Conservation (phyloP, 352 stramenopile genomes). For the Phytophthora litchii region DNA sequence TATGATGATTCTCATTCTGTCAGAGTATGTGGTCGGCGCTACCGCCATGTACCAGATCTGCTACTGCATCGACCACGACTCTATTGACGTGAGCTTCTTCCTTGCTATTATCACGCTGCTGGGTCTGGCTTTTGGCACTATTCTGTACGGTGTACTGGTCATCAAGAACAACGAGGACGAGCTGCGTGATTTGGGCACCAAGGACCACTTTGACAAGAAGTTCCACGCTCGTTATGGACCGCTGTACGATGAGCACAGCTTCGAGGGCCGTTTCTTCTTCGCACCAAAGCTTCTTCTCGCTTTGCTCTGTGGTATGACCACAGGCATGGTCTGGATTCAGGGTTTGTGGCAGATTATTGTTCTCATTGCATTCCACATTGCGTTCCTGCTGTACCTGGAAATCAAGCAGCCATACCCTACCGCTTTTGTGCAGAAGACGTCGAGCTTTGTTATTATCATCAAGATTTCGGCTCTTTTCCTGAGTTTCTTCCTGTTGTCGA, state of each 20-base stretch:
- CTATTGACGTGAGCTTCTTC: constrained; percentile 63
- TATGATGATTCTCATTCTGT: constrained; percentile 87
- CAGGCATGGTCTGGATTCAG: constrained; percentile 77
- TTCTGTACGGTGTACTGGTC: constrained; percentile 77
- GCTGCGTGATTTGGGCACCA: constrained; percentile 78
- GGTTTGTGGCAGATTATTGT: constrained; percentile 81
- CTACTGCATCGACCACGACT: constrained; percentile 70
- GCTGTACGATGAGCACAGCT: constrained; percentile 90
- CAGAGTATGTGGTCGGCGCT: constrained; percentile 83
- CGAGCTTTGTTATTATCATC: constrained; percentile 90
- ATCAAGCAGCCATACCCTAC: constrained; percentile 85
- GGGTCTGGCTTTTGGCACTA: constrained; percentile 76
- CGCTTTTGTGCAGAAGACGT: constrained; percentile 85
- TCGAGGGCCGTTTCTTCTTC: constrained; percentile 88
- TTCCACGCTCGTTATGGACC: constrained; percentile 81
- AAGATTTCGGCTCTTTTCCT: constrained; percentile 88
- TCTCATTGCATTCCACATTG: constrained; percentile 77
- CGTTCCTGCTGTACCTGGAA: constrained; percentile 83
- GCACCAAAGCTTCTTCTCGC: constrained; percentile 82
- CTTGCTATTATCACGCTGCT: constrained; percentile 71
- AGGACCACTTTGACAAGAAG: constrained; percentile 86
- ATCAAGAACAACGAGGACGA: constrained; percentile 83
- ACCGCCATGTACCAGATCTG: constrained; percentile 89
- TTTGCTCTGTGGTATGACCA: constrained; percentile 78
- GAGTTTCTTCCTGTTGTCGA: constrained; percentile 82